phyloP scores from a whole-genome alignment of 2,329 filamentous ascomycete species.

The Colletotrichum orbiculare region DNA sequence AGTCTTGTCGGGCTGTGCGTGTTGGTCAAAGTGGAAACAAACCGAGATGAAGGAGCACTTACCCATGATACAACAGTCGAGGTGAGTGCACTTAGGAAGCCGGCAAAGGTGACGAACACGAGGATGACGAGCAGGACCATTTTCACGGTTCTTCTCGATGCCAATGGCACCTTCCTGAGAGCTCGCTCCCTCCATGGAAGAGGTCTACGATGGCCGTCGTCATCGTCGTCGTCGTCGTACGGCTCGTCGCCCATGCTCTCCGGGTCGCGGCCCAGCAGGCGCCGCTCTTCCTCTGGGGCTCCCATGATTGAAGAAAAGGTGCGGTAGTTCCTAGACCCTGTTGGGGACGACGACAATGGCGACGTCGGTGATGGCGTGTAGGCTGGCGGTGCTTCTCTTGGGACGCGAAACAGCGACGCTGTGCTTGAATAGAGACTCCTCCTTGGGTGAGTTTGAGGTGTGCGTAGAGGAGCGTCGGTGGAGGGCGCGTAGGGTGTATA shows the following conservation, averaged over 20 bases:
- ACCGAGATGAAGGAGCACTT: conserved; percentile 27
- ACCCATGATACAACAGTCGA: conserved; percentile 44
- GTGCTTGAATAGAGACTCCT: conserved; percentile 16
- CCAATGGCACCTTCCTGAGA: conserved; percentile 23
- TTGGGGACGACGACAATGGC: conserved; percentile 45
- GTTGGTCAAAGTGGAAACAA: conserved; percentile 5
- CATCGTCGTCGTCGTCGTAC: conserved; percentile 24
- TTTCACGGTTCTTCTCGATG: conserved; percentile 43
- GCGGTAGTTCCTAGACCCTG: conserved; percentile 51
- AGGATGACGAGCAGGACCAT: conserved; percentile 46
- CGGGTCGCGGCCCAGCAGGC: conserved; percentile 54
- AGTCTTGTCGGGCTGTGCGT: conserved; percentile 7
- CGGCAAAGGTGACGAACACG: conserved; percentile 46
- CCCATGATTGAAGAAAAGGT: conserved; percentile 59
- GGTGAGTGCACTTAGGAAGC: conserved; percentile 42
- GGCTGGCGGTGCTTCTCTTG: conserved; percentile 59
- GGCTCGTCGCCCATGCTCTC: conserved; percentile 58
- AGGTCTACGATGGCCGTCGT: not conserved
- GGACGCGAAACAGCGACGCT: conserved; percentile 36
- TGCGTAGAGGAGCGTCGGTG: conserved; percentile 28
- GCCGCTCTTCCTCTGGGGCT: conserved; percentile 52
- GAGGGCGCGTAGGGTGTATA: conserved; percentile 35
- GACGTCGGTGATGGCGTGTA: conserved; percentile 56
- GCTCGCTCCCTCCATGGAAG: conserved; percentile 42
- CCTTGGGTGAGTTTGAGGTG: conserved; percentile 34